These are phyloP conservation scores for Flagelloscypha sp. DNA, from an alignment of 768 basidiomycete species.

Conservation along the genomic window DNA sequence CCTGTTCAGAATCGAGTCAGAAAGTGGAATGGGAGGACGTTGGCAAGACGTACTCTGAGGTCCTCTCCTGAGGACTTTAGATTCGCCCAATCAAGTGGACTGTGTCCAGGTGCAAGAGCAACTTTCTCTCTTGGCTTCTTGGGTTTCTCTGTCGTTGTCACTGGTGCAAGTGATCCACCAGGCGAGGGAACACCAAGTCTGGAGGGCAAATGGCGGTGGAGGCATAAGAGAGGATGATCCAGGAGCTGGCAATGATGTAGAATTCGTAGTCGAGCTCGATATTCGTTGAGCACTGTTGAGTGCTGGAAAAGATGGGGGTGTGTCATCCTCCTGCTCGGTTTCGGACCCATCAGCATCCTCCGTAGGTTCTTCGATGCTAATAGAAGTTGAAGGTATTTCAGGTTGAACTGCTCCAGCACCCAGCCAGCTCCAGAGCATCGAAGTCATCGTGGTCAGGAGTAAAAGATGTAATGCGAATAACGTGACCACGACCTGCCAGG, in stretches of 20 bases:
- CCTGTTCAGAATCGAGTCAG: slow-evolving; percentile 35
- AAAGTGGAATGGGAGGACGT: background rate
- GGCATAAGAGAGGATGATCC: slow-evolving; percentile 35
- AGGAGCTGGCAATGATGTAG: slow-evolving; percentile 48
- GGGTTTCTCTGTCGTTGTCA: slow-evolving; percentile 44
- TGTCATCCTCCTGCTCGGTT: slow-evolving; percentile 40
- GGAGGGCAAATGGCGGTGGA: slow-evolving; percentile 35
- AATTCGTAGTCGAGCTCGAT: slow-evolving; percentile 27
- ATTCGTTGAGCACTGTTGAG: slow-evolving; percentile 65
- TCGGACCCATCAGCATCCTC: slow-evolving; percentile 26
- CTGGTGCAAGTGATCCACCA: slow-evolving; percentile 54
- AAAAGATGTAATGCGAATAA: too few relatives aligned
- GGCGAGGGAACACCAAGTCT: slow-evolving; percentile 33
- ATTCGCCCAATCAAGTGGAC: slow-evolving; percentile 89
- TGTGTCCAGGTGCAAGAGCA: slow-evolving; percentile 83
- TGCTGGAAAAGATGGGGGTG: slow-evolving; percentile 68
- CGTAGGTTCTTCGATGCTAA: slow-evolving; percentile 30
- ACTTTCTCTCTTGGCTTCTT: slow-evolving; percentile 69
- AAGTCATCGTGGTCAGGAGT: too few relatives aligned
- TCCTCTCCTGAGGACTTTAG: slow-evolving; percentile 76
- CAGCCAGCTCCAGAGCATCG: too few relatives aligned
- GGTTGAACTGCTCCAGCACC: too few relatives aligned
- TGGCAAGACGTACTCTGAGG: slow-evolving; percentile 49
- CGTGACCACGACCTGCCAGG: too few relatives aligned
- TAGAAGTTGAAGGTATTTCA: too few relatives aligned